These are phyloP conservation scores for Leccinum fuscescens DNA, from an alignment of 1,284 basidiomycete species.

Conservation along the genomic window DNA sequence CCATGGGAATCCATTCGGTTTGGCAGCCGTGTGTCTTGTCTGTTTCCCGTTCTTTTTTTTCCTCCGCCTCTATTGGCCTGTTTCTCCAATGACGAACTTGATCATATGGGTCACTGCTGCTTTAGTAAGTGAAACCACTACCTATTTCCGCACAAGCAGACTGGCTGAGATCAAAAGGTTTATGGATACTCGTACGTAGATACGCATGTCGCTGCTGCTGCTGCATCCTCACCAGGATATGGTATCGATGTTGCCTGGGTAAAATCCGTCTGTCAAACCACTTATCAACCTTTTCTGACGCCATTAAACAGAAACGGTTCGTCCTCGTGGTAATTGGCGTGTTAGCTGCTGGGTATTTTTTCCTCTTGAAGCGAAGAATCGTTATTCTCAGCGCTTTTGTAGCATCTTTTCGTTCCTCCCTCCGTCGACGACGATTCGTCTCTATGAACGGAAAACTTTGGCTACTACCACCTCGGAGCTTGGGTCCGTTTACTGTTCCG, in stretches of 20 bases:
- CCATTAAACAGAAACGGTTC: slow-evolving; percentile 50
- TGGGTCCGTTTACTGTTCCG: slow-evolving; percentile 64
- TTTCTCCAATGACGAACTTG: slow-evolving; percentile 68
- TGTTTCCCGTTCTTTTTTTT: slow-evolving; percentile 72
- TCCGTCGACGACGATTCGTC: slow-evolving; percentile 65
- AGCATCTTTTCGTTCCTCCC: slow-evolving; percentile 70
- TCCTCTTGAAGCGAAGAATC: neutral
- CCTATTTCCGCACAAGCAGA: neutral
- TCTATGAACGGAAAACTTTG: slow-evolving; percentile 62
- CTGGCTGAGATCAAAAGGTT: slow-evolving; percentile 40
- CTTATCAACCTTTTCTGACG: neutral
- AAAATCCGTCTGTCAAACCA: slow-evolving; percentile 13
- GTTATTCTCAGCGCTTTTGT: slow-evolving; percentile 6
- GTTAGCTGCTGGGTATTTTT: slow-evolving; percentile 57
- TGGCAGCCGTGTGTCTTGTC: slow-evolving; percentile 69
- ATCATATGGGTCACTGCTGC: slow-evolving; percentile 73
- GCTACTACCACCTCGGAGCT: slow-evolving; percentile 62
- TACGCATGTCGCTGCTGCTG: slow-evolving; percentile 37
- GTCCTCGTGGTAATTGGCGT: slow-evolving; percentile 63
- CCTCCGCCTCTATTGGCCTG: slow-evolving; percentile 72
- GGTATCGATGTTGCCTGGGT: slow-evolving; percentile 70
- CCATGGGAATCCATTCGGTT: slow-evolving; percentile 68
- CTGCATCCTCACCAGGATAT: slow-evolving; percentile 50
- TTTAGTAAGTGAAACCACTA: slow-evolving; percentile 44
- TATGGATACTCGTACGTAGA: slow-evolving; percentile 75